Conservation (phyloP, 2,329 filamentous ascomycete species). For the Fusarium annulatum region DNA sequence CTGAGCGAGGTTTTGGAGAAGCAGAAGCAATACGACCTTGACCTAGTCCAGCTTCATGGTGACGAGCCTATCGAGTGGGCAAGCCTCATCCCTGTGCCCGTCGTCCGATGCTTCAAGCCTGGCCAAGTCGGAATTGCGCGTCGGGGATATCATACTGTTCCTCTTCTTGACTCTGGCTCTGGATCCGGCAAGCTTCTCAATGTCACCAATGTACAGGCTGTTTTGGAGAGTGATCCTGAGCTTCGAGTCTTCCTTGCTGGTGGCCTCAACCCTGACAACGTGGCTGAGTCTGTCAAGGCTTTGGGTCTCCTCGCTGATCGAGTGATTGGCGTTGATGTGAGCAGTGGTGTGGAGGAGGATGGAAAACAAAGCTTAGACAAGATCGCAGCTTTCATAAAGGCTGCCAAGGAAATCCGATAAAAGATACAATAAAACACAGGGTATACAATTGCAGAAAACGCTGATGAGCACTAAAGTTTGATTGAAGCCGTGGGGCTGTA, state of each 20-base stretch:
- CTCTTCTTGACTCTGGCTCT: constrained; percentile 86
- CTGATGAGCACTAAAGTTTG: neutral
- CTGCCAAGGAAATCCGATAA: constrained; percentile 72
- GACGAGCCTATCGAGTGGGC: constrained; percentile 94
- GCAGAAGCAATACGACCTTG: constrained; percentile 79
- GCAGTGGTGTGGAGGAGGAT: constrained; percentile 89
- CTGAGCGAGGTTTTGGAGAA: constrained; percentile 83
- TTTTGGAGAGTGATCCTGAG: constrained; percentile 75
- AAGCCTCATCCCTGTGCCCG: constrained; percentile 86
- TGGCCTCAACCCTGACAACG: constrained; percentile 83
- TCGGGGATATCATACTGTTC: constrained; percentile 84
- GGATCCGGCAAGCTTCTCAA: constrained; percentile 86
- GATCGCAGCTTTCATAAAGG: constrained; percentile 83
- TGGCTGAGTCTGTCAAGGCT: constrained; percentile 71
- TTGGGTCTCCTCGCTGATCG: constrained; percentile 70
- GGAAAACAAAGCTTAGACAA: constrained; percentile 84
- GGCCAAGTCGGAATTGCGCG: constrained; percentile 76
- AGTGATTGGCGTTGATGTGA: constrained; percentile 89
- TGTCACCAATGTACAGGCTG: constrained; percentile 72
- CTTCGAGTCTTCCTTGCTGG: constrained; percentile 85
- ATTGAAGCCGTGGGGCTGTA: neutral
- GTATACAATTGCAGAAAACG: neutral
- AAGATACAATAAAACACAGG: constrained; percentile 17
- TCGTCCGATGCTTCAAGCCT: constrained; percentile 87
- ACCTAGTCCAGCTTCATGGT: constrained; percentile 93